Conservation (phyloP, 305 asterid genomes). For the Lippia alba region DNA sequence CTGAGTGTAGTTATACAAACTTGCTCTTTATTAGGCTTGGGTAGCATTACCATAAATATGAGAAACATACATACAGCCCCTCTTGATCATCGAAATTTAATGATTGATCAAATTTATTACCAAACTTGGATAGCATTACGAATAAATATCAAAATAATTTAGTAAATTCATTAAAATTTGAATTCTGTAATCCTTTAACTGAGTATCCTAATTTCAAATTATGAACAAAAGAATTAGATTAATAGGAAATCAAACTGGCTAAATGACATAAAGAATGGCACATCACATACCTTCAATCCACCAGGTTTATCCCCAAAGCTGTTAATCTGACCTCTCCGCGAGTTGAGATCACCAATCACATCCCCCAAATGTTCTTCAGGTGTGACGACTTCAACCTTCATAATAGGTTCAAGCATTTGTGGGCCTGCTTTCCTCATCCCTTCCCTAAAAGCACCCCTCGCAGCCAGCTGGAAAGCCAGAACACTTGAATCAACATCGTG, state of each 20-base stretch:
- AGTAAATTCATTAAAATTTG: too few relatives aligned
- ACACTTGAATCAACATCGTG: conserved; percentile 98
- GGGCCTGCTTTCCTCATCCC: conserved; percentile 95
- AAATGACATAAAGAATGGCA: neutral
- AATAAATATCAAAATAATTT: too few relatives aligned
- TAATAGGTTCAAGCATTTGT: conserved; percentile 83
- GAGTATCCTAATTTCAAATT: too few relatives aligned
- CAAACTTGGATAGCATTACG: too few relatives aligned
- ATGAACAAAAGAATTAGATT: neutral
- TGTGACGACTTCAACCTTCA: conserved; percentile 93
- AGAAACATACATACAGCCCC: too few relatives aligned
- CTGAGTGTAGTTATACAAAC: neutral
- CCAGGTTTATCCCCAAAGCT: conserved; percentile 95
- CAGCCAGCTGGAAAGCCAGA: conserved; percentile 95
- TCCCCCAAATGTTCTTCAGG: conserved; percentile 98
- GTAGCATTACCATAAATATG: too few relatives aligned
- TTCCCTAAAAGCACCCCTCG: conserved; percentile 94
- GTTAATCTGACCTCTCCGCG: conserved; percentile 92
- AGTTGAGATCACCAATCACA: conserved; percentile 94
- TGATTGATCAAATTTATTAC: too few relatives aligned
- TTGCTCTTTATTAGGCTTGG: neutral
- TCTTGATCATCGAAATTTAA: too few relatives aligned
- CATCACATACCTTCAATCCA: conserved; percentile 75
- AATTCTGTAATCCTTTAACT: too few relatives aligned
- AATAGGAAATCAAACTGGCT: neutral